Conservation (phyloP, 805 yeast species). For the Diddensiella caesifluorescens region DNA sequence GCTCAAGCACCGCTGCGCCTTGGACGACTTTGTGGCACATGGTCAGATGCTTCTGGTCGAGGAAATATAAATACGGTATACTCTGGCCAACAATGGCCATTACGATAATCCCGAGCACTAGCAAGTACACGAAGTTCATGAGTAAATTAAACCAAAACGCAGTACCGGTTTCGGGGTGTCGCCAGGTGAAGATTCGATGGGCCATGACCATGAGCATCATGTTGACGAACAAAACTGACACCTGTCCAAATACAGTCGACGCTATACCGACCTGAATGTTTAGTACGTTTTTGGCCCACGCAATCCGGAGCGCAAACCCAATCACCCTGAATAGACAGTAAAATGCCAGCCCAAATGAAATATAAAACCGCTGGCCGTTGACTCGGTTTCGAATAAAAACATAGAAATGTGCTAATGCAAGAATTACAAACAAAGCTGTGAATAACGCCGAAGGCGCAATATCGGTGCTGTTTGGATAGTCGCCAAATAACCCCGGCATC, state of each 20-base stretch:
- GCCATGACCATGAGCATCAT: conserved; percentile 60
- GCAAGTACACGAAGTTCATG: conserved; percentile 46
- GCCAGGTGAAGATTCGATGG: conserved; percentile 70
- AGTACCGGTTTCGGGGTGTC: conserved; percentile 67
- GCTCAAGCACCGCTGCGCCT: conserved; percentile 45
- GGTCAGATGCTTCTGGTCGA: conserved; percentile 40
- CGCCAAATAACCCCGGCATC: conserved; percentile 48
- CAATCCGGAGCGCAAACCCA: conserved; percentile 54
- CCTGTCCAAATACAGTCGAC: conserved; percentile 48
- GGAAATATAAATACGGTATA: conserved; percentile 53
- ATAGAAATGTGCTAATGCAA: conserved; percentile 42
- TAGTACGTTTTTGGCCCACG: conserved; percentile 53
- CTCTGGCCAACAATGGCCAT: conserved; percentile 65
- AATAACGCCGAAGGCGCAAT: conserved; percentile 58
- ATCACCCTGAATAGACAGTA: conserved; percentile 49
- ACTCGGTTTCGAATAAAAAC: conserved; percentile 45
- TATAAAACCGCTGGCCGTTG: conserved; percentile 58
- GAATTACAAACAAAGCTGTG: conserved; percentile 45
- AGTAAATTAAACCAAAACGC: conserved; percentile 42
- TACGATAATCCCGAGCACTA: conserved; percentile 54
- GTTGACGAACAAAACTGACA: conserved; percentile 55
- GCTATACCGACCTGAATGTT: conserved; percentile 48
- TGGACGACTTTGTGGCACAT: conserved; percentile 52
- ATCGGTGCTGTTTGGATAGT: conserved; percentile 51
- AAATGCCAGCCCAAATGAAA: conserved; percentile 48